phyloP scores from a whole-genome alignment of 164 flowering plant species.

The Annona cherimola region DNA sequence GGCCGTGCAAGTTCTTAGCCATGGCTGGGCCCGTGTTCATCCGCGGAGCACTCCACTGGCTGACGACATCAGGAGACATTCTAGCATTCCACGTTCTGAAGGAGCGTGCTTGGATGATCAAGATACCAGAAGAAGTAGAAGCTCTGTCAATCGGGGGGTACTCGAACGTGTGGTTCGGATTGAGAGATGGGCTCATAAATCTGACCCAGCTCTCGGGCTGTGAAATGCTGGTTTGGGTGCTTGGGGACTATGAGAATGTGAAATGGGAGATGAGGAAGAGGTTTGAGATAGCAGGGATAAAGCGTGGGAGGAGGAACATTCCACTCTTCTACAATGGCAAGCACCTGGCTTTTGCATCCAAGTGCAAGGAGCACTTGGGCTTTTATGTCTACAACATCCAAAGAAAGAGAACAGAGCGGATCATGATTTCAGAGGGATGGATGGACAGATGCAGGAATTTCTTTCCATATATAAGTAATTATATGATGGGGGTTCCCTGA shows the following conservation, averaged over 20 bases:
- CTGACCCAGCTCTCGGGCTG: background rate
- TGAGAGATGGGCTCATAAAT: background rate
- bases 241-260: background rate
- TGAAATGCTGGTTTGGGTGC: slow-evolving; percentile 1
- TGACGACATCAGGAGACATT: background rate
- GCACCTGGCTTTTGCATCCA: background rate
- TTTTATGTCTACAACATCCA: background rate
- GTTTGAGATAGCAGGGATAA: background rate
- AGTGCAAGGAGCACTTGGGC: background rate
- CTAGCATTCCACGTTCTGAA: slow-evolving; percentile 5
- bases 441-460: background rate
- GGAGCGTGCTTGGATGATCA: background rate
- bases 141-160: background rate
- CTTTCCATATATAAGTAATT: background rate
- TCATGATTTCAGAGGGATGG: background rate
- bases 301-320: background rate
- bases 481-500: background rate
- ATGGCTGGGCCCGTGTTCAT: background rate
- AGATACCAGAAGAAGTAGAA: background rate
- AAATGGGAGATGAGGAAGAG: background rate
- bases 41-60: slow-evolving; percentile 1
- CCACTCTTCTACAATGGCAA: background rate
- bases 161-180: slow-evolving; percentile 1
- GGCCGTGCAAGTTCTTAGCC: background rate
- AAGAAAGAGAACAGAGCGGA: background rate